These are phyloP conservation scores for Fomitopsis pinicola DNA, from an alignment of 1,284 basidiomycete genomes.

Conservation along the genomic window DNA sequence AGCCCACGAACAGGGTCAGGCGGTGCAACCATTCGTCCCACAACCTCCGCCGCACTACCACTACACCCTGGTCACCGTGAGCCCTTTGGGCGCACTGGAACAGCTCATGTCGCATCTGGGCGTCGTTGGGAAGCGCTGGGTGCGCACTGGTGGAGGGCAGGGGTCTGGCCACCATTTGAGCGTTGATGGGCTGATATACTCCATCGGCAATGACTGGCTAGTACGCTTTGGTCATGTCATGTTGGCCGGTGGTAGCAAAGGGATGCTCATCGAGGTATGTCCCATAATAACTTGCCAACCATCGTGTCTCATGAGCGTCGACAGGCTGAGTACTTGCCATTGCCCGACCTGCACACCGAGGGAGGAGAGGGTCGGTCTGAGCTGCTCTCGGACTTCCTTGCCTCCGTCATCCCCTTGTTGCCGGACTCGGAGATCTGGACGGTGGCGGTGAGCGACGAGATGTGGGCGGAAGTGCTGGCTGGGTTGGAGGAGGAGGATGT, in stretches of 20 bases:
- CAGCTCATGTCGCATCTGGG: conserved; percentile 65
- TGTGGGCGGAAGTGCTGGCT: conserved; percentile 77
- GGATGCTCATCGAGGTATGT: conserved; percentile 74
- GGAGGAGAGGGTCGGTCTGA: conserved; percentile 62
- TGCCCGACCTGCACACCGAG: conserved; percentile 58
- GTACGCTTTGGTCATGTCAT: conserved; percentile 76
- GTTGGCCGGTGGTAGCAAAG: conserved; percentile 67
- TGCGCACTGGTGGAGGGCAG: conserved; percentile 37
- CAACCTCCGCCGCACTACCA: conserved; percentile 59
- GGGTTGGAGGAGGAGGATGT: conserved; percentile 60
- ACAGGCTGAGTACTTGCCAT: conserved; percentile 74
- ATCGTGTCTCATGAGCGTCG: not conserved
- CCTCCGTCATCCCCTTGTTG: conserved; percentile 67
- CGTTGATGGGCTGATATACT: conserved; percentile 65
- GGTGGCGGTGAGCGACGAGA: conserved; percentile 65
- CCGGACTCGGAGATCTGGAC: conserved; percentile 67
- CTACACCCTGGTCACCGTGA: conserved; percentile 68
- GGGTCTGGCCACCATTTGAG: conserved; percentile 55
- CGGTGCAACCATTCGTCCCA: conserved; percentile 8
- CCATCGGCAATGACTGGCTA: conserved; percentile 75
- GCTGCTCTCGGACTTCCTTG: conserved; percentile 65
- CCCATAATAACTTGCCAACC: not conserved
- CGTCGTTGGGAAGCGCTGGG: conserved; percentile 50
- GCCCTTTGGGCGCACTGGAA: conserved; percentile 67
- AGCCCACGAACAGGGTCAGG: conserved; percentile 25